Evolutionary conservation across 2,329 filamentous ascomycete genomes (phyloP).

Genomic region (Curvularia spicifera): DNA sequence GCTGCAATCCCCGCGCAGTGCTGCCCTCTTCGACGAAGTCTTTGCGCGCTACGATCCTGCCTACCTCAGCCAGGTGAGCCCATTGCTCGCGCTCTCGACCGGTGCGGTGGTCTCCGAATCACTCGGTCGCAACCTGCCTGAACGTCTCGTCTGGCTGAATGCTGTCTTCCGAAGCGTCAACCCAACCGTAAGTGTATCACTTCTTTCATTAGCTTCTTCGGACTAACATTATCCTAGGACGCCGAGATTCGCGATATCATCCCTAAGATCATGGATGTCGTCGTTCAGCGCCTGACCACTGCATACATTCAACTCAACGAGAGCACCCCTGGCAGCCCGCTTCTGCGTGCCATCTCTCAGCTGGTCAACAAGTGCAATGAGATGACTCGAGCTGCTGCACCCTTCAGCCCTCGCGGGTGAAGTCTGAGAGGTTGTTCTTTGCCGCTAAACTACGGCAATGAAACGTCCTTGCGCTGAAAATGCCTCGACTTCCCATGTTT

Average conservation of each 20-base stretch:
- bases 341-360: conserved; percentile 59
- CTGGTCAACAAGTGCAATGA: conserved; percentile 50
- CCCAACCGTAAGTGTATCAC: conserved; percentile 54
- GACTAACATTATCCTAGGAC: conserved; percentile 50
- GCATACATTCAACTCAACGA: conserved; percentile 65
- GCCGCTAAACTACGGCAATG: not conserved
- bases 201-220: not conserved
- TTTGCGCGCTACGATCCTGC: conserved; percentile 64
- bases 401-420: conserved; percentile 26
- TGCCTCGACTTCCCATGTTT: conserved; percentile 20
- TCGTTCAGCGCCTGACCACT: conserved; percentile 62
- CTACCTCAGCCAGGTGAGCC: conserved; percentile 62
- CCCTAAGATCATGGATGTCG: conserved; percentile 65
- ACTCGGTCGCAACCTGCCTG: conserved; percentile 59
- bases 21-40: conserved; percentile 66
- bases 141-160: conserved; percentile 66
- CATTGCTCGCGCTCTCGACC: conserved; percentile 66
- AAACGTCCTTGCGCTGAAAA: conserved; percentile 38
- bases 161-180: conserved; percentile 62
- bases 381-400: conserved; percentile 34
- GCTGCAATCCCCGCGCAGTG: conserved; percentile 66
- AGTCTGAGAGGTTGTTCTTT: not conserved
- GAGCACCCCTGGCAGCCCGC: conserved; percentile 58
- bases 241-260: conserved; percentile 63
- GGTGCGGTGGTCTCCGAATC: conserved; percentile 66